phyloP scores from a whole-genome alignment of 1,284 basidiomycete species.

The Abortiporus biennis region DNA sequence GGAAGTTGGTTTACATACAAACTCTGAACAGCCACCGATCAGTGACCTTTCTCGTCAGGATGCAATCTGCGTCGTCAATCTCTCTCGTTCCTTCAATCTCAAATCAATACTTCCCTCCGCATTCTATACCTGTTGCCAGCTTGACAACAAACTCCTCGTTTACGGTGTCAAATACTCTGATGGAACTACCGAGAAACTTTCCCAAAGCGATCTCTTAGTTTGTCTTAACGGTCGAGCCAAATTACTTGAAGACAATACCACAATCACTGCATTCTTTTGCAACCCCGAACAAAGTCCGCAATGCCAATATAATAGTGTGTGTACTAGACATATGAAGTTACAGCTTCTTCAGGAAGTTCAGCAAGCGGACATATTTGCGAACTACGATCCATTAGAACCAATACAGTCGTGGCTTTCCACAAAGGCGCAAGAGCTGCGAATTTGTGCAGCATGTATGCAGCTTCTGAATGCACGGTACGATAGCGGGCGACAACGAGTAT shows the following conservation, averaged over 20 bases:
- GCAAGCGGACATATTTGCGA: neutral
- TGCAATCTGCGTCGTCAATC: neutral
- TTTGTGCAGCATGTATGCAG: neutral
- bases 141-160: neutral
- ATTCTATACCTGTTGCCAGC: slow-evolving; percentile 1
- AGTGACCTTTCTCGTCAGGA: neutral
- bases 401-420: neutral
- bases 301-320: neutral
- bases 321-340: neutral
- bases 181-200: neutral
- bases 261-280: neutral
- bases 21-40: neutral
- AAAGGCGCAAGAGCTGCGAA: neutral
- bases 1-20: neutral
- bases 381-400: neutral
- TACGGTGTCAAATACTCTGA: neutral
- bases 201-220: neutral
- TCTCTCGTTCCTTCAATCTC: neutral
- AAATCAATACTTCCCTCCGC: neutral
- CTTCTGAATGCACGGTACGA: neutral
- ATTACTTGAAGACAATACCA: neutral
- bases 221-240: neutral
- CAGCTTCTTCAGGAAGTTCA: neutral
- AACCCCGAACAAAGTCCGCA: neutral
- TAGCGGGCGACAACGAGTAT: neutral